These are phyloP conservation scores for Arthrinium phaeospermum DNA, from an alignment of 2,329 filamentous ascomycete genomes.

Conservation along the genomic window DNA sequence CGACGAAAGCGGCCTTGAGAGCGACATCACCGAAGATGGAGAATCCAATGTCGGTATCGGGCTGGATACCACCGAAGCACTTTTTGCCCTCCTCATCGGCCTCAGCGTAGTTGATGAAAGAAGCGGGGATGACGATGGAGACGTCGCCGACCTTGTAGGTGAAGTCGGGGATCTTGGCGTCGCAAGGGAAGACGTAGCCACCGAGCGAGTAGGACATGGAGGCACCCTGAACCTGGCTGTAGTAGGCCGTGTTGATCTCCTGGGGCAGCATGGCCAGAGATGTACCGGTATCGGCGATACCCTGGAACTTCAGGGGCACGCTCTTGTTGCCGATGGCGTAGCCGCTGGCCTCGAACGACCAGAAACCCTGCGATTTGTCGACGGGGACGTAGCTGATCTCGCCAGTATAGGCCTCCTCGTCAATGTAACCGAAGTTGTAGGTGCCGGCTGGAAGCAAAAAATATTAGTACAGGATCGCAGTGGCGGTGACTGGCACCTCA, in stretches of 20 bases:
- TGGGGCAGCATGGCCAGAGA: conserved; percentile 64
- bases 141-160: conserved; percentile 38
- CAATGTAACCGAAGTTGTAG: conserved; percentile 54
- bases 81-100: conserved; percentile 46
- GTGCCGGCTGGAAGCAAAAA: conserved; percentile 35
- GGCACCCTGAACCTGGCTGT: conserved; percentile 58
- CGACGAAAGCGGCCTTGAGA: conserved; percentile 27
- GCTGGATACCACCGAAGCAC: conserved; percentile 67
- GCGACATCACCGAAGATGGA: conserved; percentile 26
- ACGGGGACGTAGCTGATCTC: conserved; percentile 61
- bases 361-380: conserved; percentile 64
- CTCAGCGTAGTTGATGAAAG: conserved; percentile 55
- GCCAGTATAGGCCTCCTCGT: conserved; percentile 62
- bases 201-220: conserved; percentile 48
- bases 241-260: conserved; percentile 60
- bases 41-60: conserved; percentile 26
- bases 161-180: conserved; percentile 50
- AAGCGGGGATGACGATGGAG: conserved; percentile 55
- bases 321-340: conserved; percentile 54
- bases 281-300: conserved; percentile 68
- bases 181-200: conserved; percentile 64
- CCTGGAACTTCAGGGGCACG: conserved; percentile 23
- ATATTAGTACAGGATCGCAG: conserved; percentile 19
- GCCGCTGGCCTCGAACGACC: conserved; percentile 63
- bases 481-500: background rate